Evolutionary conservation across 2,329 filamentous ascomycete genomes (phyloP), one percentile per base, ranked within the genome.

Genomic region (Aureobasidium lini): DNA sequence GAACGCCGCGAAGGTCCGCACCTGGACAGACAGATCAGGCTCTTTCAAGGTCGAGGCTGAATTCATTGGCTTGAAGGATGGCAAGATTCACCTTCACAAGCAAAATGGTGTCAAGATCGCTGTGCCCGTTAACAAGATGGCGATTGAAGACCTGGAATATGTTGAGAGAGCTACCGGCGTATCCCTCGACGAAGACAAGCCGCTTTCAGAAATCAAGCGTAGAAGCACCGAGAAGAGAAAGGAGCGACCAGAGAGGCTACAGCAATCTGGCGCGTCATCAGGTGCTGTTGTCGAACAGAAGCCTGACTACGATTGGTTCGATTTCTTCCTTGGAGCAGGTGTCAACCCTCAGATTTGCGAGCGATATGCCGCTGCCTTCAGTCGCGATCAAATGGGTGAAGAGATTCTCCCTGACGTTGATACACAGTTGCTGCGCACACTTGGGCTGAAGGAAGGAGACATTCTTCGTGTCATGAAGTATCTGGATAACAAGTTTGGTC

Each of bases 31-130:
- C 74, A 85, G 94, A 66, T 90, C 90, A 37, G 94, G 93, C 67
- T 93, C 92, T 1, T 99, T 99, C 76, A 97, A 90, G 66, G 94
- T 99, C 59, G 94, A 97, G 65, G 94, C 94, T 15, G 90, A 99
- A 71, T 99, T 97, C 69, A 84, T 99, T 54, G 93, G 91, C 31
- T 81, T 97, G 56, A 90, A 90, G 71, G 94, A 97, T 70, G 90
- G 92, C 64, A 97, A 97, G 74, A 95, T 99, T 65, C 95, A 99
- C 73, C 79, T 99, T 23, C 94, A 99, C 78, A 99, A 99, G 77
- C 82, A 90, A 75, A 99, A 99, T 70, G 94, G 94, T 39, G 91
- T 99, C 67, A 97, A 97, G 75, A 99, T 99, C 73, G 94, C 94
- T 8, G 94, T 99, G 4, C 94, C 94, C 2, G 84, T 97, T 31